A percentile compares a stretch with the other conserved stretches of the same genome.
Evolutionary conservation across 164 flowering plant genomes (phyloP).

Genomic region (Umbellularia californica): DNA sequence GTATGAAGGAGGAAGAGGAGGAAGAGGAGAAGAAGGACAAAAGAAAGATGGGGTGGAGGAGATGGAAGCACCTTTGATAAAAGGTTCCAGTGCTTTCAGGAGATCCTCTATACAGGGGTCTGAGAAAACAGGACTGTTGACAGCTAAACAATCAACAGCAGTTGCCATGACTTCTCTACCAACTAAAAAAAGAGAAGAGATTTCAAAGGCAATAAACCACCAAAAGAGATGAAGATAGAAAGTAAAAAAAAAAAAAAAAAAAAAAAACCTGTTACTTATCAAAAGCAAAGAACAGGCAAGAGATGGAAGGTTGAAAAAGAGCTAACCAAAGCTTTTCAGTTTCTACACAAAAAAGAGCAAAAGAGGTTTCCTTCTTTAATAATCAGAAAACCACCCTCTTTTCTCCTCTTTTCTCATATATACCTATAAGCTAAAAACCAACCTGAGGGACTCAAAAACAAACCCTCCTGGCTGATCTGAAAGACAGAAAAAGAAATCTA

Average conservation of each 20-base stretch:
- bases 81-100: constrained; percentile 95
- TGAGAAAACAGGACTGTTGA: constrained; percentile 25
- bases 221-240: not conserved
- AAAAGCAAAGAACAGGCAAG: constrained; percentile 43
- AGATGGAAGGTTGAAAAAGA: constrained; percentile 5
- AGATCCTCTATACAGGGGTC: constrained; percentile 59
- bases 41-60: constrained; percentile 13
- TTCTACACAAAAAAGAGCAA: constrained; percentile 22
- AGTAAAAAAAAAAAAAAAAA: constrained; percentile 8
- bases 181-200: not conserved
- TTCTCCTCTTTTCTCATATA: not conserved
- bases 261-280: constrained; percentile 37
- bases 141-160: constrained; percentile 48
- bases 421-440: constrained; percentile 10
- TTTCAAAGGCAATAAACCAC: not conserved
- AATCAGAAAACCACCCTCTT: constrained; percentile 18
- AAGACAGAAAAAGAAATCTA: not conserved
- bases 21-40: constrained; percentile 13
- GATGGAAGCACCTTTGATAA: constrained; percentile 72
- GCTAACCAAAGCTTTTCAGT: not conserved
- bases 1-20: constrained; percentile 10
- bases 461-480: constrained; percentile 43
- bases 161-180: constrained; percentile 43
- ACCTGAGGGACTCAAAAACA: constrained; percentile 54
- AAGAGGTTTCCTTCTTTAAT: constrained; percentile 4